Evolutionary conservation across 176 grass and related monocot genomes (phyloP), one percentile per base, ranked within the genome.

Genomic region (Zoysia pacifica): DNA sequence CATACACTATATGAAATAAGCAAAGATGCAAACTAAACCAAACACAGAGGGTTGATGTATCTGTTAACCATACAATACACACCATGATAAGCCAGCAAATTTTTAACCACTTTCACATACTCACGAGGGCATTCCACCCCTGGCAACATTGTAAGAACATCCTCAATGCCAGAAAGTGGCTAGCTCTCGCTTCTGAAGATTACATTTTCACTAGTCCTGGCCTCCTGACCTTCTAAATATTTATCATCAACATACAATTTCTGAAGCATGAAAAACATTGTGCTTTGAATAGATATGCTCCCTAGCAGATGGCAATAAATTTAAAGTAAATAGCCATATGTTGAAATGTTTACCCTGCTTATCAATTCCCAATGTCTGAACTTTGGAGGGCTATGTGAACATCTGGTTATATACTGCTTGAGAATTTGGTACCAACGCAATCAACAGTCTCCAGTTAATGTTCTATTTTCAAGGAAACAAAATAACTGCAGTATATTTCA

Each of bases 221-320:
- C 1, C 37, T 40, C 11, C 3, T 41, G n/a, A 6, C 55, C 14
- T 67, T 15, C 10, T 13, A 36, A 60, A 18, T 58, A 61, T 20
- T 61, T 69, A 62, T 77, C 65, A 62, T 43, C 53, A 63, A 62
- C 16, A 45, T 35, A 61, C 39, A 40, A 70, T 64, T 37, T 48
- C 12, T 53, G 16, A 7, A 69, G 42, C 54, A 36, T 47, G 6
- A 41, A 11, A 68, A 60, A 55, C 60, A 58, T 54, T 49, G 48
- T 28, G 59, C 48, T 38, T 20, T 52, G 9, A 0, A 4, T 52
- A 9, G 38, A 18, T 55, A 55, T 72, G 56, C 47, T 55, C 10
- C n/a, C 0, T 36, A 54, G 20, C 20, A 79, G 18, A 75, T 18
- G n/a, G 37, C n/a, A 41, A 12, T 44, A 55, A 52, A n/a, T 9